Evolutionary conservation across 352 stramenopile genomes (phyloP).

Genomic region (Globisporangium heterothallicum): DNA sequence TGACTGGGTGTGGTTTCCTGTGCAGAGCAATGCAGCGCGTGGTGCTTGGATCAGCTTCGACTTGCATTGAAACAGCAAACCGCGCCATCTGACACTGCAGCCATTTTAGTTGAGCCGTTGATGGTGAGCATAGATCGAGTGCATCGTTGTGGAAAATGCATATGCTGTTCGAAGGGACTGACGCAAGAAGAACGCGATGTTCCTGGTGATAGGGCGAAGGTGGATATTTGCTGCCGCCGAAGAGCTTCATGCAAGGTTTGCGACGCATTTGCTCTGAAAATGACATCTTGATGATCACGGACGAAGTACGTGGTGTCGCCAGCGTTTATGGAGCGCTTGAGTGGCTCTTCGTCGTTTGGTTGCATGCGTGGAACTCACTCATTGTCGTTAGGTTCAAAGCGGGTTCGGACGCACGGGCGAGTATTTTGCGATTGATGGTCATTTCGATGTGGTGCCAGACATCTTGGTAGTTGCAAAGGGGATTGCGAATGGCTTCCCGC

Average conservation of each 20-base stretch:
- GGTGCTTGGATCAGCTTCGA: slow-evolving; percentile 81
- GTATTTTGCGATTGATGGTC: slow-evolving; percentile 84
- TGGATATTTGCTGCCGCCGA: slow-evolving; percentile 87
- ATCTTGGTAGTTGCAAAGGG: slow-evolving; percentile 93
- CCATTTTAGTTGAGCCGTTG: slow-evolving; percentile 79
- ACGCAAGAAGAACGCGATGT: no score
- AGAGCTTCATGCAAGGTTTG: slow-evolving; percentile 89
- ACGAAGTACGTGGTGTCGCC: slow-evolving; percentile 76
- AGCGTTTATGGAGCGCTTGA: background rate
- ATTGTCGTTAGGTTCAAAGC: slow-evolving; percentile 59
- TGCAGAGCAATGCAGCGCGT: slow-evolving; percentile 51
- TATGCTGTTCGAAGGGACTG: no score
- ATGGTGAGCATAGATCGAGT: slow-evolving; percentile 31
- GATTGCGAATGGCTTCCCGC: slow-evolving; percentile 91
- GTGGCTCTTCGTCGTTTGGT: no score
- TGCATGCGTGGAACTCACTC: no score
- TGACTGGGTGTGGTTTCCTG: no score
- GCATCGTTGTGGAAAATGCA: background rate
- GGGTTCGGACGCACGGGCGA: slow-evolving; percentile 86
- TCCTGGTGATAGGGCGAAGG: slow-evolving; percentile 78
- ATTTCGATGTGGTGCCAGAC: slow-evolving; percentile 84
- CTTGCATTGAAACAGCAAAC: slow-evolving; percentile 69
- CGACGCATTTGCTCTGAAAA: slow-evolving; percentile 88
- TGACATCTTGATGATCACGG: slow-evolving; percentile 90
- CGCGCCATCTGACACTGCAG: slow-evolving; percentile 57